Base-by-base conservation (phyloP, 768 basidiomycete genomes). In the Boletus rubroflammeus region DNA sequence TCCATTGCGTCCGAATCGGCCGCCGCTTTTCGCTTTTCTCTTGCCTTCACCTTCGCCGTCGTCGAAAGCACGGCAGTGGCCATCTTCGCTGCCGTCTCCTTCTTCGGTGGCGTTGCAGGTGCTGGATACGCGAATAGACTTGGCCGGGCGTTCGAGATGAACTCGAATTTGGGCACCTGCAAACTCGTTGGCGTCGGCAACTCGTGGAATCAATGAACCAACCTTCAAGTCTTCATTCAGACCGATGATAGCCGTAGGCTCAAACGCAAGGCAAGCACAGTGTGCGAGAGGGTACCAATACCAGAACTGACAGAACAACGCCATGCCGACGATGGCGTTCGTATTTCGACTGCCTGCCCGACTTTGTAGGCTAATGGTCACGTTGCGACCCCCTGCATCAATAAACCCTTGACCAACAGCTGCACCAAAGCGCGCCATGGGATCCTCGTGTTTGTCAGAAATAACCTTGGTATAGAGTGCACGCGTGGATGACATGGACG, bases 271-370 rank as follows among this genome's bases (percentile, higher is more conserved):
- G 62, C 88, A 90, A 15, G 90, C 88, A 58, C 90, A 93, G 65
- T 98, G 95, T 14, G 94, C 93, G 26, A 98, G 77, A 32, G 97
- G 97, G 73, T 95, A 99, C 97, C 97, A 99, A 70, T 98, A 98
- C 97, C 97, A 99, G 75, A 99, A 98, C 71, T 99, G 97, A 65
- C 90, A 91, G 77, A 99, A 99, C 67, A 99, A 73, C 17, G 90
- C 85, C 89, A 98, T 94, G n/a, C 97, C 97, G 32, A 98, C 93
- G 58, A 98, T 91, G 3, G 96, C 93, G 44, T 81, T 90, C 61
- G 94, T 95, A 69, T 98, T 96, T 60, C 83, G 82, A 60, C 88
- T 94, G 9, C 97, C 97, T 2, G 93, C 93, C 55, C 91, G 84
- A 67, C 93, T 97, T 68, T 94, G 90, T 52, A 98, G 75, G 65